Percentiles rank a stretch among this genome's conserved stretches.
Evolutionary conservation across 805 yeast species (phyloP).

Genomic region (Jamesozyma piceae): DNA sequence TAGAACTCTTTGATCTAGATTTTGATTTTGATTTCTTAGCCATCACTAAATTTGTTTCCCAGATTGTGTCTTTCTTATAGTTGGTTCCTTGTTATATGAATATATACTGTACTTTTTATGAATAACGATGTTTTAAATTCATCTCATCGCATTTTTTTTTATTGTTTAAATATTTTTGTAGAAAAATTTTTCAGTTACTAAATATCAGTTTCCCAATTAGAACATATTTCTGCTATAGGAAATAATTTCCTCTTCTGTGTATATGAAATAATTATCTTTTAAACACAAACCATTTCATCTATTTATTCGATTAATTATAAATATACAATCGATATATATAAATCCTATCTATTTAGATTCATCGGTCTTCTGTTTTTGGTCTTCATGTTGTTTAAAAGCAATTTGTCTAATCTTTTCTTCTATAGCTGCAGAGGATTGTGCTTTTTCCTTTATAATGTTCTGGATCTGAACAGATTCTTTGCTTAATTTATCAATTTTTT

Average conservation of each 20-base stretch:
- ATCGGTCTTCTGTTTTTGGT: slow-evolving; percentile 1
- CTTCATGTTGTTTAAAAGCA: slow-evolving; percentile 18
- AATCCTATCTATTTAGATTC: not conserved
- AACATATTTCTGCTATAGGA: too few relatives aligned
- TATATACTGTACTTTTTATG: too few relatives aligned
- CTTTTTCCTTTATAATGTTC: slow-evolving; percentile 66
- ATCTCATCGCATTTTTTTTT: slow-evolving; percentile 6
- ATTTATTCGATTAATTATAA: too few relatives aligned
- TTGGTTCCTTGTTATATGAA: too few relatives aligned
- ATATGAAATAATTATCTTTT: too few relatives aligned
- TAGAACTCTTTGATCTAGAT: slow-evolving; percentile 23
- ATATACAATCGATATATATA: too few relatives aligned
- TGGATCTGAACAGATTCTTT: slow-evolving; percentile 67
- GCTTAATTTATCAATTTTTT: slow-evolving; percentile 61
- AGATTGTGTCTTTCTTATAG: not conserved
- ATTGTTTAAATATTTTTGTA: too few relatives aligned
- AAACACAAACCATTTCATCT: too few relatives aligned
- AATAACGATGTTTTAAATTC: too few relatives aligned
- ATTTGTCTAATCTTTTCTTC: slow-evolving; percentile 27
- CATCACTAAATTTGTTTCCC: slow-evolving; percentile 11
- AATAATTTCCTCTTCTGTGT: too few relatives aligned
- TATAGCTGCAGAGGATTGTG: slow-evolving; percentile 33
- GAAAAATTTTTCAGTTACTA: too few relatives aligned
- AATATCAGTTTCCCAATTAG: too few relatives aligned
- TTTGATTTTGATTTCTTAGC: slow-evolving; percentile 21